phyloP scores from a whole-genome alignment of 2,329 filamentous ascomycete species.

The Verticillium dahliae region DNA sequence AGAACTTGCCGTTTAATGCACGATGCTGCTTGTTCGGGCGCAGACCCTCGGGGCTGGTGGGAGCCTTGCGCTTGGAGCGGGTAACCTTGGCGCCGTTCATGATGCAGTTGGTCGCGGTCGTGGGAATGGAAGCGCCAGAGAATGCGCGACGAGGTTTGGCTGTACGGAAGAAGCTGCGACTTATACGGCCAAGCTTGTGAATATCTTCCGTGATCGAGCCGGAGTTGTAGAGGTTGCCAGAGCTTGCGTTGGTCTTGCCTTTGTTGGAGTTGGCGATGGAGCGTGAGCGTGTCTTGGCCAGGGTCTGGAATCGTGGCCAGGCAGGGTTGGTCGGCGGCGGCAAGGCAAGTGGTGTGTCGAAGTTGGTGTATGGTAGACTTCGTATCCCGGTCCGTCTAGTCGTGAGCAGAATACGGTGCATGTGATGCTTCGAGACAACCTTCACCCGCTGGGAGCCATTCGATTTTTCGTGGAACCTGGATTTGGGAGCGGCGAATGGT shows the following conservation, averaged over 20 bases:
- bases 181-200: neutral
- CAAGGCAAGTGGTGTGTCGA: neutral
- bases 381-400: neutral
- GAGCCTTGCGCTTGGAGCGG: conserved; percentile 47
- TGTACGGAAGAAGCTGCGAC: neutral
- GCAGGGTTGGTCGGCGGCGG: neutral
- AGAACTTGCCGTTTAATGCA: conserved; percentile 39
- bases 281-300: neutral
- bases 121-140: neutral
- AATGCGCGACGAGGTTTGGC: neutral
- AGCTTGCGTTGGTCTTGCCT: neutral
- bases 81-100: conserved; percentile 38
- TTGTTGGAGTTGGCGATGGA: neutral
- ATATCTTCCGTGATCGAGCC: neutral
- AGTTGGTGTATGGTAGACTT: neutral
- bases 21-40: conserved; percentile 34
- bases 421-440: neutral
- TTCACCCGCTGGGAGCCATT: neutral
- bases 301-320: neutral
- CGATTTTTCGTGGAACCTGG: neutral
- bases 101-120: conserved; percentile 8
- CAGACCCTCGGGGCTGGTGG: conserved; percentile 30
- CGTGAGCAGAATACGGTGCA: neutral
- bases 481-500: neutral
- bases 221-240: neutral